Evolutionary conservation across 441 rosid genomes (phyloP), one percentile per base, ranked within the genome.

Genomic region (Mallotus repandus): DNA sequence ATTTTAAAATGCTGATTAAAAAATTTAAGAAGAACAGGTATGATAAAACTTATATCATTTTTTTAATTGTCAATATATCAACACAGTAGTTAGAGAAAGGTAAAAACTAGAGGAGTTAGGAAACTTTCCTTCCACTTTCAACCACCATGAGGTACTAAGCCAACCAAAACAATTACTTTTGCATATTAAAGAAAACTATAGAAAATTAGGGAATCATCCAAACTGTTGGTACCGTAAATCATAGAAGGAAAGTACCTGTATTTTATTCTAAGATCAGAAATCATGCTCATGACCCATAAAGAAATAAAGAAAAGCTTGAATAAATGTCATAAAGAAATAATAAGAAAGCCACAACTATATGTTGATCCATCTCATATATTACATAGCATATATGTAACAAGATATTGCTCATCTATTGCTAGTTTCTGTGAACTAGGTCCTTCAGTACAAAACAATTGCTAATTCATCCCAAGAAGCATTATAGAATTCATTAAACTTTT

Each of bases 41-140:
- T 9, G 10, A 2, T 15, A 38, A 13, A 60, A 15, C 25, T 59
- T 10, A 25, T 25, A 2, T 16, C 38, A 9, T 59, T 35, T 38
- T 50, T 29, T 62, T 41, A 53, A 4, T 66, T 29, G 15, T 48
- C 49, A 32, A 48, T 68, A 19, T 19, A 74, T 73, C 21, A 67
- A 75, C 67, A 21, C 54, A 25, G 41, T 67, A 53, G 66, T 70
- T n/a, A 77, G 71, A 77, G 73, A 43, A 43, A 58, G 63, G 21
- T 70, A 29, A n/a, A 52, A 62, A 59, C 21, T 29, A 54, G 72
- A 55, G 22, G 29, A n/a, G 46, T 32, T 5, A 9, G 13, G 50
- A 41, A 32, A 9, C 19, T 53, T 67, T 67, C 56, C 60, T 64
- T 65, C 68, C 38, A 65, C 9, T 45, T 16, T 43, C 35, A 46